These are phyloP conservation scores for Xylariales sp. DNA, from an alignment of 2,329 filamentous ascomycete genomes.

Conservation along the genomic window DNA sequence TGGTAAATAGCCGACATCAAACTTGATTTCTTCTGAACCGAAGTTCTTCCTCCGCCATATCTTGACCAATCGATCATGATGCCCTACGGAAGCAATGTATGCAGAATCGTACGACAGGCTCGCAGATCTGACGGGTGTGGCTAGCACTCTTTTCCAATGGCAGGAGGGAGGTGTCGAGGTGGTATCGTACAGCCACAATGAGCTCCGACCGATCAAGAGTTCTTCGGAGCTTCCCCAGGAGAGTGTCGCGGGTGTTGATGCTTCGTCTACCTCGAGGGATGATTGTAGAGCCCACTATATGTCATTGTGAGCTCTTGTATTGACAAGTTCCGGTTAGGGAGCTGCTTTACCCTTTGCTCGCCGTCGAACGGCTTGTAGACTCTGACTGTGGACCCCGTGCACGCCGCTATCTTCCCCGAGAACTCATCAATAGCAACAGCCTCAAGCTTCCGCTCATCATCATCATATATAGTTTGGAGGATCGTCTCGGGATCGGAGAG, in stretches of 20 bases:
- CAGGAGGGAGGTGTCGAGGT: conserved; percentile 44
- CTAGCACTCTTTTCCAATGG: conserved; percentile 71
- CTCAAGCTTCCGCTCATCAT: conserved; percentile 62
- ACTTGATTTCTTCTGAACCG: conserved; percentile 75
- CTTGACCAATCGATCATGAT: conserved; percentile 79
- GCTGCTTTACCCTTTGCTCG: conserved; percentile 70
- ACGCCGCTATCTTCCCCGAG: conserved; percentile 80
- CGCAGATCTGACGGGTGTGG: conserved; percentile 69
- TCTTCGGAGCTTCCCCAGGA: conserved; percentile 89
- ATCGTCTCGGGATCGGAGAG: conserved; percentile 69
- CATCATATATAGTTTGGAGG: conserved; percentile 86
- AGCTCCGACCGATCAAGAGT: conserved; percentile 69
- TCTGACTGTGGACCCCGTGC: conserved; percentile 61
- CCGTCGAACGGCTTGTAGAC: conserved; percentile 76
- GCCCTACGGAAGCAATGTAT: conserved; percentile 76
- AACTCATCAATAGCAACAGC: conserved; percentile 77
- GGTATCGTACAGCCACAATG: conserved; percentile 63
- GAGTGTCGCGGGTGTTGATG: conserved; percentile 47
- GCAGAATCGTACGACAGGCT: conserved; percentile 81
- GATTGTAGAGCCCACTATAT: conserved; percentile 61
- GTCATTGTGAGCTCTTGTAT: conserved; percentile 7
- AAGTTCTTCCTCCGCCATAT: conserved; percentile 88
- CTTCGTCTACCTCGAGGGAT: conserved; percentile 48
- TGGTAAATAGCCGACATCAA: conserved; percentile 86
- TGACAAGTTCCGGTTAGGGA: no score